Evolutionary conservation across 306 rosid genomes (phyloP), one percentile per base, ranked within the genome.

Genomic region (Abrus pulchellus): DNA sequence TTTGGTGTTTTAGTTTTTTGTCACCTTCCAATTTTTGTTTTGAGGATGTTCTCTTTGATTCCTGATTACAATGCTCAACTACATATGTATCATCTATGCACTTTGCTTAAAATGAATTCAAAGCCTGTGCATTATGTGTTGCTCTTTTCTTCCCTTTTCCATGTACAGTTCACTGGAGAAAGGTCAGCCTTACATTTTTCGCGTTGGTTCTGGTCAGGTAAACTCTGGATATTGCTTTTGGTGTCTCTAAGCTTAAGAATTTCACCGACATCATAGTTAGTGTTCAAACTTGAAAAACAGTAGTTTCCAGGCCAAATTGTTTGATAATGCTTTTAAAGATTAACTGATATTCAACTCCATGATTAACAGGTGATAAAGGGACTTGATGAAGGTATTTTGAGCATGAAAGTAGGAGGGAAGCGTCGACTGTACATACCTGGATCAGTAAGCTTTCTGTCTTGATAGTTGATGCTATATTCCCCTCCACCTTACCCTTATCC

Each of bases 121-220:
- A 74, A 53, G 40, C 34, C 10, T 73, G 66, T 71, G 63, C 60
- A 63, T 72, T 62, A n/a, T 80, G 49, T 80, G 72, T 29, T 68
- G 34, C 68, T 49, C 41, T 32, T 68, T 45, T 30, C 49, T 33
- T 11, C 32, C 34, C 8, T 76, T 76, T 68, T 45, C 61, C 34
- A 82, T 83, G 8, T 81, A 68, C 94, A 94, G 97, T 86, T 94
- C 99, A 65, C 79, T 94, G 87, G 97, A 93, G 91, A 94, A 94
- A 89, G 97, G 93, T 34, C 95, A 65, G 86, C 76, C 75, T 68
- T 90, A 93, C 70, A 88, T 93, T 79, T 93, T 94, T 70, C 97
- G 99, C 1, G 94, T 94, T 54, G 97, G 97, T 75, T 91, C 99
- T 44, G 97, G 90, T 82, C 97, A 92, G 93, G 97, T 93, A 85